phyloP scores from a whole-genome alignment of 139 green algal species.

The Gonium pectorale region DNA sequence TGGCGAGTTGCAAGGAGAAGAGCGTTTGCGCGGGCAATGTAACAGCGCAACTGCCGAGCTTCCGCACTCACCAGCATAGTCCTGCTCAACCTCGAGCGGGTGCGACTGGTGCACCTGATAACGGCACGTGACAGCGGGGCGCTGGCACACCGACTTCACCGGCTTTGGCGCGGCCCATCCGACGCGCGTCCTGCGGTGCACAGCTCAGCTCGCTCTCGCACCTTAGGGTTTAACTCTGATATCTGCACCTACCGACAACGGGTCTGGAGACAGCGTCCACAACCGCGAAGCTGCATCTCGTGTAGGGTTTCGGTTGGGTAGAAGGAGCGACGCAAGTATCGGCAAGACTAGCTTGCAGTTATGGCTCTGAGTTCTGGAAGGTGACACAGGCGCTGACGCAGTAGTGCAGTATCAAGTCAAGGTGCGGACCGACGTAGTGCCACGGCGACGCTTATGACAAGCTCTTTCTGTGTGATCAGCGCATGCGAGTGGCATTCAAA shows the following conservation, averaged over 20 bases:
- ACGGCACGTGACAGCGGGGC: not conserved
- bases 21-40: not conserved
- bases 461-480: no score
- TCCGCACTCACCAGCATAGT: not conserved
- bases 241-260: not conserved
- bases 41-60: not conserved
- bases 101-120: not conserved
- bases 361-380: no score
- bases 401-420: no score
- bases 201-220: not conserved
- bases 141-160: no score
- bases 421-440: no score
- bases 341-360: no score
- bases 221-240: not conserved
- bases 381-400: no score
- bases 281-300: slow-evolving; percentile 9
- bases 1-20: not conserved
- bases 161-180: not conserved
- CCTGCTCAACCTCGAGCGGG: not conserved
- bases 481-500: no score
- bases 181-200: not conserved
- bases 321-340: no score
- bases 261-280: not conserved
- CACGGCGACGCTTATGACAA: no score
- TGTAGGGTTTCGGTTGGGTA: no score